Evolutionary conservation across 2,329 filamentous ascomycete genomes (phyloP), one percentile per base, ranked within the genome.

Genomic region (Fusarium xylarioides): DNA sequence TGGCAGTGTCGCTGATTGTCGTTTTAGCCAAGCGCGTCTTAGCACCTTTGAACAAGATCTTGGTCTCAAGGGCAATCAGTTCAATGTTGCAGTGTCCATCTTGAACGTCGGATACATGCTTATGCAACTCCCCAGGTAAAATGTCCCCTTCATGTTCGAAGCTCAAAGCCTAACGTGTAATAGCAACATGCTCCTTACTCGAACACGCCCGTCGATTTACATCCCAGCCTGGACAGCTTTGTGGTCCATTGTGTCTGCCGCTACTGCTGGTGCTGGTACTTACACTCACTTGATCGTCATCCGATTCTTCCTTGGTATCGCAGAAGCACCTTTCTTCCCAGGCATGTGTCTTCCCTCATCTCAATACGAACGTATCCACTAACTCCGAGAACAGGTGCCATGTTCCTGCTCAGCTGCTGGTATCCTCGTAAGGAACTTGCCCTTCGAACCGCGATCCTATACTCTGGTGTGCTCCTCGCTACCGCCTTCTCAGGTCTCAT

Each of bases 371-470:
- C 2, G 2, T 21, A n/a, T 16, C 2, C 12, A 11, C 46, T 49
- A 7, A 49, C 28, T 8, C 1, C 14, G 4, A 21, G 5, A 4
- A 8, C 5, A 49, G 46, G 46, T 1, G 55, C 55, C 10, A 49
- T 57, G 40, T 57, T 46, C 23, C 19, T 57, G 11, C 34, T 65
- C 8, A 49, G 53, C n/a, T 64, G 55, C 37, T 79, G 77, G 77
- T 79, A 79, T 55, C 76, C 77, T 4, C 55, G 76, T 2, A 74
- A 71, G 37, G 76, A 79, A 30, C 73, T 78, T 53, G 77, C 77
- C 0, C 63, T 78, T 3, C 74, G 77, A 16, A 71, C 68, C 15
- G 77, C 76, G 1, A 55, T 78, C 6, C 60, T 79, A 9, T 77
- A 78, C 63, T 68, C 77, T 1, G 77, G 75, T 7, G 73, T 76